phyloP scores from a whole-genome alignment of 805 yeast species.

The Lachancea fermentati region DNA sequence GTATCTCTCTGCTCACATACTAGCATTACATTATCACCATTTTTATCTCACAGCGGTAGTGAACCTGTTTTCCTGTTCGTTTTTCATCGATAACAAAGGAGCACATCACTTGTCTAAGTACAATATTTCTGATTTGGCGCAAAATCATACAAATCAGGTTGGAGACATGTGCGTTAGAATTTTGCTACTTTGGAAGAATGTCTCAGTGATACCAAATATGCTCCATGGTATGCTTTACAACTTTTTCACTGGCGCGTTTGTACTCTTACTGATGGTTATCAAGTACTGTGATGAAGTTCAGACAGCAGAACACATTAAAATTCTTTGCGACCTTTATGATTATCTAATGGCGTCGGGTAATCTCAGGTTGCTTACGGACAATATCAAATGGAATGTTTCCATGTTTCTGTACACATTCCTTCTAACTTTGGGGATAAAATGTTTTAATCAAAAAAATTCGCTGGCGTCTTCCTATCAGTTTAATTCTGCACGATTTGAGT shows the following conservation, averaged over 20 bases:
- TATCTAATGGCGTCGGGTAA: conserved; percentile 1
- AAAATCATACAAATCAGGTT: conserved; percentile 8
- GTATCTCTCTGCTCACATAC: conserved; percentile 18
- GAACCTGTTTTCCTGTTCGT: conserved; percentile 19
- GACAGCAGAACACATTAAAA: conserved; percentile 2
- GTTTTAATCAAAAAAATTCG: conserved; percentile 9
- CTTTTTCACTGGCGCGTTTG: conserved; percentile 22
- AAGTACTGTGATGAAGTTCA: conserved; percentile 16
- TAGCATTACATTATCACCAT: conserved; percentile 22
- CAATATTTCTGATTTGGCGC: conserved; percentile 13
- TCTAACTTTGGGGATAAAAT: conserved; percentile 13
- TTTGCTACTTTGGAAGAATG: conserved; percentile 16
- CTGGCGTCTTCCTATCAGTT: conserved; percentile 4
- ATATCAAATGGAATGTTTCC: conserved; percentile 25
- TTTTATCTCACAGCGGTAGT: conserved; percentile 16
- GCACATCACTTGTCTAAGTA: conserved; percentile 13
- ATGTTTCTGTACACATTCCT: conserved; percentile 22
- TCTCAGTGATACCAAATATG: conserved; percentile 19
- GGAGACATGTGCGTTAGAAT: conserved; percentile 11
- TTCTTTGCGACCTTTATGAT: background rate
- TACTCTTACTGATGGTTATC: conserved; percentile 17
- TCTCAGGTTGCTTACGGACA: too few species aligned
- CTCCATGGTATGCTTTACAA: conserved; percentile 21
- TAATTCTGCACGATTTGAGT: conserved; percentile 7
- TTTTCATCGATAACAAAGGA: conserved; percentile 20